Conservation (phyloP, 1,284 basidiomycete genomes). For the Phlebopus sp. region DNA sequence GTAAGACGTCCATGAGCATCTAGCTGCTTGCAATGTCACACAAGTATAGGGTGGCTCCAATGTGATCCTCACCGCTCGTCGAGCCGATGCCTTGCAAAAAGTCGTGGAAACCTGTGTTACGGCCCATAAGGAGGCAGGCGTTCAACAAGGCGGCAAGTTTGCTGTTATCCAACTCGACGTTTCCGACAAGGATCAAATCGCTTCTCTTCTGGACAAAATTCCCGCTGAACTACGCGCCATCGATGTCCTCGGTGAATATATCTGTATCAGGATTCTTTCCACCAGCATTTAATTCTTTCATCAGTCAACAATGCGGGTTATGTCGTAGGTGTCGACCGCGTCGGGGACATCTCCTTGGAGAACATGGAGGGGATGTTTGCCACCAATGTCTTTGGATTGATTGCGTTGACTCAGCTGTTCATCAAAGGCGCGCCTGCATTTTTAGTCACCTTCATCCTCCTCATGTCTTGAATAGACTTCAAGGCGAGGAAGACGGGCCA, state of each 20-base stretch:
- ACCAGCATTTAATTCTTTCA: slow-evolving; percentile 1
- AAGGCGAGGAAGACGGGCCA: slow-evolving; percentile 86
- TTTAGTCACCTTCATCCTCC: not conserved
- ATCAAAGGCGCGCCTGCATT: slow-evolving; percentile 53
- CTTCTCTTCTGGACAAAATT: slow-evolving; percentile 63
- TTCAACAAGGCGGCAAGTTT: slow-evolving; percentile 72
- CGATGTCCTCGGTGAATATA: slow-evolving; percentile 67
- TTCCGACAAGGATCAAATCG: slow-evolving; percentile 67
- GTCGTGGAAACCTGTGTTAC: slow-evolving; percentile 62
- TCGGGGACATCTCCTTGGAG: slow-evolving; percentile 73
- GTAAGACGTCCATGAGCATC: slow-evolving; percentile 33
- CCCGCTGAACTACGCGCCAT: slow-evolving; percentile 65
- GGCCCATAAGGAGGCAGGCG: slow-evolving; percentile 70
- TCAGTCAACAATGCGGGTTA: slow-evolving; percentile 87
- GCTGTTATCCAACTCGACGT: slow-evolving; percentile 71
- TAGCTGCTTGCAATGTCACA: not conserved
- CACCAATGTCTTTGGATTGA: slow-evolving; percentile 90
- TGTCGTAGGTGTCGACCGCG: slow-evolving; percentile 78
- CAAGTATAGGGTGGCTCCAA: slow-evolving; percentile 68
- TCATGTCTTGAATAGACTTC: slow-evolving; percentile 59
- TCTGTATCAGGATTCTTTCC: not conserved
- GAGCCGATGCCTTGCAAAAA: slow-evolving; percentile 60
- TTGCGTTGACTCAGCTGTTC: slow-evolving; percentile 78
- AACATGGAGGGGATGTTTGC: slow-evolving; percentile 89
- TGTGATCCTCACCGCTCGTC: slow-evolving; percentile 70